These are phyloP conservation scores for Apiospora malaysiana DNA, from an alignment of 2,329 filamentous ascomycete species.

Conservation along the genomic window DNA sequence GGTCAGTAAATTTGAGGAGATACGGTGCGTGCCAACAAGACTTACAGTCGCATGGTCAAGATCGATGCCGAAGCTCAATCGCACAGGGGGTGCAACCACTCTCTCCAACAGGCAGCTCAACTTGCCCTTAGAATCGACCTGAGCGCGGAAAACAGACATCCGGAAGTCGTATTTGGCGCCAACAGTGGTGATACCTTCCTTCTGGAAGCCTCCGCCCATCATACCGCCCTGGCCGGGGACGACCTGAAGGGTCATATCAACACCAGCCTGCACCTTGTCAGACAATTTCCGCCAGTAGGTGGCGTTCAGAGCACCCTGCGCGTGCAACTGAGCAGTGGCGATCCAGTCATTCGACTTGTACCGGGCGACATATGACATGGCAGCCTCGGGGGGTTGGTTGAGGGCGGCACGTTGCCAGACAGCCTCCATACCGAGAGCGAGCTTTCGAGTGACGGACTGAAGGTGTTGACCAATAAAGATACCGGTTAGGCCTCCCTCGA, in stretches of 20 bases:
- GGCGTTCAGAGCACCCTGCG: slow-evolving; percentile 84
- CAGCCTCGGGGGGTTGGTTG: slow-evolving; percentile 87
- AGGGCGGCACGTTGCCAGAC: slow-evolving; percentile 91
- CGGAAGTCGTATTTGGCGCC: slow-evolving; percentile 99
- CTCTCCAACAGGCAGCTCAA: slow-evolving; percentile 93
- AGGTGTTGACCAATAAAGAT: slow-evolving; percentile 97
- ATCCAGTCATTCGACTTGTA: slow-evolving; percentile 96
- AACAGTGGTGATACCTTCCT: slow-evolving; percentile 88
- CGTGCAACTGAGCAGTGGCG: slow-evolving; percentile 86
- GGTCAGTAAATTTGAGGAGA: slow-evolving; percentile 25
- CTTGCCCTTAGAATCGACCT: slow-evolving; percentile 95
- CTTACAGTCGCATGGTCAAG: slow-evolving; percentile 95
- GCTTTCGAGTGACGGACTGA: slow-evolving; percentile 85
- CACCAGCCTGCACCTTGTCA: slow-evolving; percentile 94
- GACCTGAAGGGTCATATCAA: slow-evolving; percentile 90
- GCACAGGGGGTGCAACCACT: slow-evolving; percentile 89
- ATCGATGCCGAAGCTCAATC: slow-evolving; percentile 93
- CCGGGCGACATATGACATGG: slow-evolving; percentile 85
- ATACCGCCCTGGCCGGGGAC: slow-evolving; percentile 73
- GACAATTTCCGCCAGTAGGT: slow-evolving; percentile 94
- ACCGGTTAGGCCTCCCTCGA: slow-evolving; percentile 91
- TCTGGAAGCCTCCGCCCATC: slow-evolving; percentile 62
- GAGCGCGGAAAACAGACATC: slow-evolving; percentile 92
- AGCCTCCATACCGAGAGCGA: slow-evolving; percentile 86
- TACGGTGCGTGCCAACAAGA: slow-evolving; percentile 29